These are phyloP conservation scores for Cystobasidium pallidum DNA, from an alignment of 1,284 basidiomycete species.

Conservation along the genomic window DNA sequence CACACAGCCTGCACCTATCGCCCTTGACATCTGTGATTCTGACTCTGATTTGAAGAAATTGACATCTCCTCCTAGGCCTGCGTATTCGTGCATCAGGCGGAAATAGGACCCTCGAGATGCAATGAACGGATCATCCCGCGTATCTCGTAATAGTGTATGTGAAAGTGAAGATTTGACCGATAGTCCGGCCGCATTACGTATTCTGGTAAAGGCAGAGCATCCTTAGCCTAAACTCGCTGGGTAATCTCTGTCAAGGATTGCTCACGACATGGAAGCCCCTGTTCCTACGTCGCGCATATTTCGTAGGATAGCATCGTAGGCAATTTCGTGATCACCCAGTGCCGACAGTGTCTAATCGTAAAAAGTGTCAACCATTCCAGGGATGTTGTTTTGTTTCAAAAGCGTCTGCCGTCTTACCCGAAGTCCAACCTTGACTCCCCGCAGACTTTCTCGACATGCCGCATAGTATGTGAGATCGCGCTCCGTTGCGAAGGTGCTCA, in stretches of 20 bases:
- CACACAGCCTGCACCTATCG: slow-evolving; percentile 60
- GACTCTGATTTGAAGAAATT: slow-evolving; percentile 68
- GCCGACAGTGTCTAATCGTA: slow-evolving; percentile 56
- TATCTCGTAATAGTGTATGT: slow-evolving; percentile 77
- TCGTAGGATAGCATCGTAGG: slow-evolving; percentile 77
- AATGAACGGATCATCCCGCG: slow-evolving; percentile 66
- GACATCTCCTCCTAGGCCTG: slow-evolving; percentile 74
- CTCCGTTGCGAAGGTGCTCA: slow-evolving; percentile 68
- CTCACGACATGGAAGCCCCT: slow-evolving; percentile 76
- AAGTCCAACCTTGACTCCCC: slow-evolving; percentile 68
- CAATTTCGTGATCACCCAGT: slow-evolving; percentile 71
- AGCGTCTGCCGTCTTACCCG: slow-evolving; percentile 62
- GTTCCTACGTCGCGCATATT: slow-evolving; percentile 72
- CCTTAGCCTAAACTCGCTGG: background rate
- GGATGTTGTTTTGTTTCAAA: no score
- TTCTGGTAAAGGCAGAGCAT: slow-evolving; percentile 60
- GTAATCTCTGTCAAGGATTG: no score
- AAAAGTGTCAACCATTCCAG: no score
- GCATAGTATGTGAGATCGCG: slow-evolving; percentile 72
- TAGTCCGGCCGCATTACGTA: slow-evolving; percentile 77
- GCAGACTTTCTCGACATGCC: slow-evolving; percentile 69
- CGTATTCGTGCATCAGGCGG: slow-evolving; percentile 64
- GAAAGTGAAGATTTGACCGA: slow-evolving; percentile 81
- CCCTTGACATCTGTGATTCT: slow-evolving; percentile 69
- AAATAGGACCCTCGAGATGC: slow-evolving; percentile 29